Evolutionary conservation across 2,329 filamentous ascomycete species (phyloP), one percentile per base, ranked within the genome.

Genomic region (Immersiporthe knoxdaviesiana): DNA sequence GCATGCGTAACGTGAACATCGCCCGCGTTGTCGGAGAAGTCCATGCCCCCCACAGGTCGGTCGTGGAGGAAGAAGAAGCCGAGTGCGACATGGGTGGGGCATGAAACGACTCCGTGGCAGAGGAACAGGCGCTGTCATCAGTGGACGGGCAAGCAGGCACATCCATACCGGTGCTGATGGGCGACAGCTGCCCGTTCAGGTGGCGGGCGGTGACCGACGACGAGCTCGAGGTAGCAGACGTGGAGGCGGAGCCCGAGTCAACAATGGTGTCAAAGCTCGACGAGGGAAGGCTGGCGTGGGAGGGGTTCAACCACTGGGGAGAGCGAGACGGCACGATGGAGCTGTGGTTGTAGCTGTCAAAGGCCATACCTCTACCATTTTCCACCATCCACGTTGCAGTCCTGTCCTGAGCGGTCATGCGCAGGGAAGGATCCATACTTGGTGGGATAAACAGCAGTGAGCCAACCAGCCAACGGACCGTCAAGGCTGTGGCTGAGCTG

Each of bases 81-180:
- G 84, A 84, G 71, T 82, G 80, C 32, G 81, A 76, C 77, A 83
- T 80, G 59, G 80, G 78, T 35, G 82, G 80, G 12, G 81, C 78
- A 35, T 79, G 76, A 24, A 81, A 81, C n/a, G 77, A 77, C 39
- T 81, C 78, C 60, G 81, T 76, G 16, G 73, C 74, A 59, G 73
- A 79, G 68, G 74, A 70, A 50, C 71, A 74, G 61, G 67, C 68
- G 50, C 75, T 74, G 68, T 67, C 71, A 58, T 74, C 72, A 60
- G 70, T 68, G 18, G 59, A 59, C 32, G 72, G 68, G 8, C 70
- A 70, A 16, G 74, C 39, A 10, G 77, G 68, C 47, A 81, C 77
- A 56, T 86, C 83, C 75, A 85, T 80, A 71, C 80, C 82, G 69
- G 83, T 83, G 76, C 85, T 87, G 73, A 84, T 80, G 54, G 85